Percentiles rank a stretch among this genome's conserved stretches.
These are phyloP conservation scores for Pleurotus platypus DNA, from an alignment of 768 basidiomycete species.

Conservation along the genomic window DNA sequence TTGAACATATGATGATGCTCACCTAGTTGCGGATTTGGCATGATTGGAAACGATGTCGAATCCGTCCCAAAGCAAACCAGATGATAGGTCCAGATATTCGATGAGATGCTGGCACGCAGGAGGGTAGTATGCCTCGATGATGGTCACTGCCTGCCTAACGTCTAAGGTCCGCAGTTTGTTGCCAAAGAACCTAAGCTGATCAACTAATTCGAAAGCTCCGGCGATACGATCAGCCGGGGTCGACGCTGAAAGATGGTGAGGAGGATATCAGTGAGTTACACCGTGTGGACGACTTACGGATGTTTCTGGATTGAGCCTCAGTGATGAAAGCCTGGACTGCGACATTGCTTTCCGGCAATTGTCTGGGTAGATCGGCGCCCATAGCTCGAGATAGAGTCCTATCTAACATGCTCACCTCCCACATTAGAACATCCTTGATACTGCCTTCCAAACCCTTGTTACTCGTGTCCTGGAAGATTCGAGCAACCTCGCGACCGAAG, in stretches of 20 bases:
- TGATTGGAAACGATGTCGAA: slow-evolving; percentile 22
- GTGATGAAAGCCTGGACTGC: slow-evolving; percentile 42
- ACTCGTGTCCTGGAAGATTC: slow-evolving; percentile 20
- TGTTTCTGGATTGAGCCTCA: slow-evolving; percentile 26
- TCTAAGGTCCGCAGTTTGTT: slow-evolving; percentile 29
- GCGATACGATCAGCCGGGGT: slow-evolving; percentile 27
- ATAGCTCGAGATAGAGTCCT: slow-evolving; percentile 25
- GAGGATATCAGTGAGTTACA: too few relatives aligned
- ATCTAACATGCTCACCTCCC: slow-evolving; percentile 39
- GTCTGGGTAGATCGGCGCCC: slow-evolving; percentile 2
- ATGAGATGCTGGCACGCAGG: slow-evolving; percentile 40
- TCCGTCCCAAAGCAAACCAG: slow-evolving; percentile 39
- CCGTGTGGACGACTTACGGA: too few relatives aligned
- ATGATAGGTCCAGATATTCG: slow-evolving; percentile 38
- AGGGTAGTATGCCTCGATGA: slow-evolving; percentile 37
- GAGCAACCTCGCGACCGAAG: slow-evolving; percentile 31
- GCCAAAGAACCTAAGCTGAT: slow-evolving; percentile 53
- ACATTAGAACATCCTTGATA: slow-evolving; percentile 35
- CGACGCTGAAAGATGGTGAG: slow-evolving; percentile 28
- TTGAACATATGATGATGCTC: slow-evolving; percentile 12
- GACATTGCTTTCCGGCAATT: slow-evolving; percentile 7
- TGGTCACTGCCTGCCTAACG: slow-evolving; percentile 33
- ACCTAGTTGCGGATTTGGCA: slow-evolving; percentile 23
- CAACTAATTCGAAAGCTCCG: slow-evolving; percentile 56
- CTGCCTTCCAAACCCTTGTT: slow-evolving; percentile 12